A percentile compares a stretch with the other conserved stretches of the same genome.
These are phyloP conservation scores for Trichoderma guizhouense DNA, from an alignment of 2,329 filamentous ascomycete species.

Conservation along the genomic window DNA sequence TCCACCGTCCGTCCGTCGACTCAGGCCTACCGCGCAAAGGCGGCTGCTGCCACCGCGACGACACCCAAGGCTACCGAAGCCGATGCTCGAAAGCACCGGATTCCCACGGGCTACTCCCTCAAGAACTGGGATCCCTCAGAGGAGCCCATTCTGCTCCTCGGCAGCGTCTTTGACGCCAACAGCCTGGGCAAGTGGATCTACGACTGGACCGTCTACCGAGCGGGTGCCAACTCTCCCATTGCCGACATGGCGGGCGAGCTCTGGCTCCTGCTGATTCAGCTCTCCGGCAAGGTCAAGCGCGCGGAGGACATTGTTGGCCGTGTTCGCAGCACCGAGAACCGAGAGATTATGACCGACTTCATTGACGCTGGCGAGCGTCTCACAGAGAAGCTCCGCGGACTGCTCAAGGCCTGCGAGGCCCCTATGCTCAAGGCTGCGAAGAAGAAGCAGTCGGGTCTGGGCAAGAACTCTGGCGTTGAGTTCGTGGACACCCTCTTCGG, in stretches of 20 bases:
- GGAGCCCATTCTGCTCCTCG: slow-evolving; percentile 88
- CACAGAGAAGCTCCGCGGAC: slow-evolving; percentile 76
- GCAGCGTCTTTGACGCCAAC: slow-evolving; percentile 96
- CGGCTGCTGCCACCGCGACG: slow-evolving; percentile 29
- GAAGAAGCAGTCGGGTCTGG: slow-evolving; percentile 65
- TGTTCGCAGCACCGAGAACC: slow-evolving; percentile 69
- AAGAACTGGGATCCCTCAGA: slow-evolving; percentile 98
- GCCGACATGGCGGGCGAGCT: slow-evolving; percentile 90
- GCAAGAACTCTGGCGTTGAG: slow-evolving; percentile 87
- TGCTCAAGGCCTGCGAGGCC: slow-evolving; percentile 87
- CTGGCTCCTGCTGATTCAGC: slow-evolving; percentile 91
- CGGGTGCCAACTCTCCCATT: slow-evolving; percentile 77
- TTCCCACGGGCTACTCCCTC: slow-evolving; percentile 85
- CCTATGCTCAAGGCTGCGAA: slow-evolving; percentile 93
- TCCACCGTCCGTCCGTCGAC: slow-evolving; percentile 48
- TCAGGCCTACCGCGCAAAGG: slow-evolving; percentile 26
- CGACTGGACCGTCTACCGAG: slow-evolving; percentile 95
- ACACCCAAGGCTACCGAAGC: slow-evolving; percentile 53
- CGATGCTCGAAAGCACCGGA: slow-evolving; percentile 64
- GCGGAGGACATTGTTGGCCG: slow-evolving; percentile 73
- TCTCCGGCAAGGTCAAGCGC: slow-evolving; percentile 90
- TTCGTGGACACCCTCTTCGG: slow-evolving; percentile 97
- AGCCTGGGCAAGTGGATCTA: slow-evolving; percentile 99
- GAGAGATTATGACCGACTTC: slow-evolving; percentile 84
- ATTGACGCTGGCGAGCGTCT: slow-evolving; percentile 84